Base-by-base conservation (phyloP, 106 monocot species). In the Iris macrosiphon region DNA sequence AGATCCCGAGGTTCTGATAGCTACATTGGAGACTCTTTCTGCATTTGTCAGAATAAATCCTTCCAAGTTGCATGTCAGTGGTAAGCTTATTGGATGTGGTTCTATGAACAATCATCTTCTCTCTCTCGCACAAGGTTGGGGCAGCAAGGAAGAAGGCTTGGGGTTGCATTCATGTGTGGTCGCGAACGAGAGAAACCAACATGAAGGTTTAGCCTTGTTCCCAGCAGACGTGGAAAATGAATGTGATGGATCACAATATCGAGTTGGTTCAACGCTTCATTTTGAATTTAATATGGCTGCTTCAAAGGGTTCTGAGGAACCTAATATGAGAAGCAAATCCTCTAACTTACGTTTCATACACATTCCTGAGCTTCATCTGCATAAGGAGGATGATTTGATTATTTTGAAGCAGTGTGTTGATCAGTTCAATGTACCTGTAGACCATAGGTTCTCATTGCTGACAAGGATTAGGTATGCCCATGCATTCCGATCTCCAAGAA, bases 71-170 rank as follows among this genome's bases (percentile, higher is more conserved):
- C 98, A 99, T 81, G 78, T 87, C 11, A 83, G 78, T 70, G 98
- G 91, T 37, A 99, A 99, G 51, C 31, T 81, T 35, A 79, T 91
- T 54, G 73, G 80, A 18, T 99, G 98, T 63, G 84, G 84, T 29
- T 75, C 81, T 38, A 35, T 92, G 52, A 99, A 91, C 62, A 87
- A 50, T 45, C 58, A 76, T 50, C 87, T 99, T 61, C 68, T 99
- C 18, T 92, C 98, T 62, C n/a, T n/a, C n/a, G 78, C 98, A 50
- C 98, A 99, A 47, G 98, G 91, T 23, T 99, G 98, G 98, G 98
- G 98, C 33, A 99, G 98, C 65, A 99, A 99, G 67, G 98, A 99
- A 81, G 98, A 99, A 87, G 91, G 98, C 13, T 72, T 99, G 33
- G 98, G 98, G 28, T 71, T 99, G 32, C 69, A 75, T 61, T 87